Evolutionary conservation across 768 basidiomycete genomes (phyloP), one percentile per base, ranked within the genome.

Genomic region (Boletus eberwhitei): DNA sequence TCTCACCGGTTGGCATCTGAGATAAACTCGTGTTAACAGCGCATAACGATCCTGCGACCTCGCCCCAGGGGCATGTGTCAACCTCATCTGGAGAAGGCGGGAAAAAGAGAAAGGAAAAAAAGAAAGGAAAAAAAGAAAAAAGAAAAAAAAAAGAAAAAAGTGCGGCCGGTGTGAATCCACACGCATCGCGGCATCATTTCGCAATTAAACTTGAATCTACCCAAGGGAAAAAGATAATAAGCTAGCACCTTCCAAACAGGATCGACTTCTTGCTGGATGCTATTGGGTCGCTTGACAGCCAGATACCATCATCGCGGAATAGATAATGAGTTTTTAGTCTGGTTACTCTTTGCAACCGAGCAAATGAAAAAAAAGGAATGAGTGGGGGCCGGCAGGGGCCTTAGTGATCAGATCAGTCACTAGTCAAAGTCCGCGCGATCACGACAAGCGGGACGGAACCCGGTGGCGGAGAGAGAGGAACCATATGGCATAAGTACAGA

Each of bases 1-100:
- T 46, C 53, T 55, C 63, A 64, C 55, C 39, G 40, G 50, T 51
- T 54, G 49, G 39, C 40, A 65, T 61, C 55, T 59, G 59, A 68
- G 66, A 69, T 67, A 66, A 59, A 63, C 62, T 64, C 65, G 66
- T 68, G 64, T 61, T 50, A 61, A 62, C 62, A 26, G 55, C 43
- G 49, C 57, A 64, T 26, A 52, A 59, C 55, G 58, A 57, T 62
- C 67, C 59, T 69, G 62, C 55, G 54, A 59, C 63, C 62, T 56
- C 53, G 50, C 60, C 44, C 55, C 54, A 59, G 44, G 57, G 56
- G 58, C 67, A 67, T 69, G 62, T 59, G 62, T 54, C 55, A 53
- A 21, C 40, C 9, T 17, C 59, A 44, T 59, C 49, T 42, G 48
- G 52, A 52, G 32, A 65, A 52, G 40, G 48, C 50, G 31, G 44